Percentiles rank a stretch among this genome's conserved stretches.
These are phyloP conservation scores for Physcia stellaris DNA, from an alignment of 495 filamentous ascomycete species.

Conservation along the genomic window DNA sequence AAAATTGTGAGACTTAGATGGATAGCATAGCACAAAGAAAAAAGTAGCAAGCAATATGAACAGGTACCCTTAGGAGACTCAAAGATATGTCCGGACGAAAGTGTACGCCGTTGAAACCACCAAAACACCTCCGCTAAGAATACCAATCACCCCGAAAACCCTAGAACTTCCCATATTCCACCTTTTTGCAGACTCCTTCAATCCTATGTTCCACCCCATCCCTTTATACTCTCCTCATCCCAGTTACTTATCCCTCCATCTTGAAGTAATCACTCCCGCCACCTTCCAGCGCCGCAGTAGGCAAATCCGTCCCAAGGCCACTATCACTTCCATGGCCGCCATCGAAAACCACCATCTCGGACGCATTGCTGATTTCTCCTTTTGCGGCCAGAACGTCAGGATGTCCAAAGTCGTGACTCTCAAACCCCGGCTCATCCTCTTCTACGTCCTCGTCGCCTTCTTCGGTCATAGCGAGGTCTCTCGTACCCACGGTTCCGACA, in stretches of 20 bases:
- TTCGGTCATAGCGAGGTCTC: slow-evolving; percentile 14
- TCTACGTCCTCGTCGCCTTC: slow-evolving; percentile 19
- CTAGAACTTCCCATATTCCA: too few relatives aligned
- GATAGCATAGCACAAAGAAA: too few relatives aligned
- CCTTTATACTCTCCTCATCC: too few relatives aligned
- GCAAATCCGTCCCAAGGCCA: slow-evolving; percentile 30
- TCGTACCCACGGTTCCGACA: slow-evolving; percentile 20
- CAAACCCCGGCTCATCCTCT: slow-evolving; percentile 9
- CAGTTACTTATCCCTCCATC: neutral
- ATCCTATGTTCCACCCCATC: too few relatives aligned
- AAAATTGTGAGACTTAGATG: too few relatives aligned
- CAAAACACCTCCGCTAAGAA: slow-evolving; percentile 13
- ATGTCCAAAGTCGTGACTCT: slow-evolving; percentile 2
- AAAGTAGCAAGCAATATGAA: too few relatives aligned
- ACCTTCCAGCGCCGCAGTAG: slow-evolving; percentile 19
- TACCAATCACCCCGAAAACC: too few relatives aligned
- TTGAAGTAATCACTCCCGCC: slow-evolving; percentile 18
- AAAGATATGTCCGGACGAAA: too few relatives aligned
- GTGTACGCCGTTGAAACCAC: too few relatives aligned
- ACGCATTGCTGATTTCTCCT: slow-evolving; percentile 10
- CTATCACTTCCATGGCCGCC: slow-evolving; percentile 30
- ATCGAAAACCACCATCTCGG: slow-evolving; percentile 25
- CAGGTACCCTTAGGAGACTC: too few relatives aligned
- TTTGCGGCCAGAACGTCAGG: slow-evolving; percentile 3
- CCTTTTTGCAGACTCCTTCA: too few relatives aligned